These are phyloP conservation scores for Diatrype stigma DNA, from an alignment of 2,329 filamentous ascomycete species.

Conservation along the genomic window DNA sequence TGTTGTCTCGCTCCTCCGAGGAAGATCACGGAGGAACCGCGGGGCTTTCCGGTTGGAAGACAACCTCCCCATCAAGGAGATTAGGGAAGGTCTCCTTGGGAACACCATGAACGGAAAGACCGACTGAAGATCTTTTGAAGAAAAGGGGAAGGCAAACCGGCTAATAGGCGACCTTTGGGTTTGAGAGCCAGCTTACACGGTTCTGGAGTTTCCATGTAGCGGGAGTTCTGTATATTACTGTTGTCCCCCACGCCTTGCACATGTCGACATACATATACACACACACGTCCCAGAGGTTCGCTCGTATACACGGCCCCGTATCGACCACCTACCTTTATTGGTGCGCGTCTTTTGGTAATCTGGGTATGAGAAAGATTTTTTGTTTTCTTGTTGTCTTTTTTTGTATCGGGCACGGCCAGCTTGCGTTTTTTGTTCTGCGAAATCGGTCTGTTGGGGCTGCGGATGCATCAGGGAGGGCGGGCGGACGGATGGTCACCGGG, in stretches of 20 bases:
- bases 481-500: no score
- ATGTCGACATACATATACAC: slow-evolving; percentile 10
- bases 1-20: slow-evolving; percentile 48
- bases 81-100: slow-evolving; percentile 64
- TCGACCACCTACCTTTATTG: background rate
- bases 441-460: no score
- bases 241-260: slow-evolving; percentile 19
- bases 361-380: background rate
- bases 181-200: background rate
- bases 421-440: no score
- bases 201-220: slow-evolving; percentile 15
- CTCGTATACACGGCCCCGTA: background rate
- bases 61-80: slow-evolving; percentile 42
- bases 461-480: no score
- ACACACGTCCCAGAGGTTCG: background rate
- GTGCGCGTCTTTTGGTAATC: background rate
- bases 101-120: slow-evolving; percentile 47
- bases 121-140: slow-evolving; percentile 48
- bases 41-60: slow-evolving; percentile 62
- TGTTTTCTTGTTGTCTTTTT: background rate
- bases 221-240: slow-evolving; percentile 28
- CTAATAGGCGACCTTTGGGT: background rate
- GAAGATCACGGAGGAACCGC: slow-evolving; percentile 49
- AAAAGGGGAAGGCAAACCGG: slow-evolving; percentile 4
- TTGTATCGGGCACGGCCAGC: no score